Base-by-base conservation (phyloP, 805 yeast genomes). In the Schwanniomyces sp. region DNA sequence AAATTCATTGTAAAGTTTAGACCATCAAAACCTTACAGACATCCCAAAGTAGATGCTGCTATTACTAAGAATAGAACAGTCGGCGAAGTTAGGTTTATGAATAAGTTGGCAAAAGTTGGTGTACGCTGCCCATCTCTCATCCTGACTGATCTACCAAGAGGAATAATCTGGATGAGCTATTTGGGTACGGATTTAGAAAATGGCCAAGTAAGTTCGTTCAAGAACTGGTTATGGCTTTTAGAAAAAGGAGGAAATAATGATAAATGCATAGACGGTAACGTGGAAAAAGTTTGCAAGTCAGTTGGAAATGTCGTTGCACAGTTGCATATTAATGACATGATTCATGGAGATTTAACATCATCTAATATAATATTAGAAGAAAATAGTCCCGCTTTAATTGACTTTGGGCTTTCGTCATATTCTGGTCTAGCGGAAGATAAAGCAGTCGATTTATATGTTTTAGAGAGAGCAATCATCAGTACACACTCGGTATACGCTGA, bases 361-460 rank as follows among this genome's bases (percentile, higher is more conserved):
- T 91, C 98, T 0, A 94, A 94, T 58, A 81, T 91, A 24, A 78
- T 94, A 40, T 59, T 91, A 12, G 62, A 66, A 42, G 50, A 53
- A 4, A 50, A 42, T 7, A 56, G 51, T 7, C 90, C 95, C 0
- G 79, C 73, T 29, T 66, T 94, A 53, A 94, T 94, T 46, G 99
- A 94, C 62, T 94, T 94, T 69, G 99, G 99, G 0, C 74, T 94
- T 16, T 87, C 96, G 2, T 82, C 91, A 10, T 83, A 83, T 48
- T 82, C 96, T 0, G 76, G 78, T 1, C 63, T 90, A 51, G 79
- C 87, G 0, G 99, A 94, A 58, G 98, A 92, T 59, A 91, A 89
- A 65, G 98, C 98, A 3, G 99, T 94, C n/a, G 99, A 94, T 64
- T 66, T 94, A 49, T 94, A 94, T 58, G 98, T 94, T 9, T 68